phyloP scores from a whole-genome alignment of 129 eudicot genomes.

The carrot (Daucus carota) region DH1_v3.0 NC_030381.2:51238001-51238500 shows the following conservation, averaged over 20 bases:
- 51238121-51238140: slow-evolving; percentile 3
- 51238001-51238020: slow-evolving; percentile 1
- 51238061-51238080: neutral
- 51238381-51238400: slow-evolving; percentile 24
- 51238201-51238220: slow-evolving; percentile 5
- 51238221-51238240: neutral
- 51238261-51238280: neutral
- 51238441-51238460: slow-evolving; percentile 8
- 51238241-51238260: slow-evolving; percentile 4
- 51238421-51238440: slow-evolving; percentile 24
- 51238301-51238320: slow-evolving; percentile 14
- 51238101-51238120: slow-evolving; percentile 10
- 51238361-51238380: slow-evolving; percentile 2
- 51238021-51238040: neutral
- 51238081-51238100: slow-evolving; percentile 6
- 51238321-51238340: slow-evolving; percentile 25
- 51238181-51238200: neutral
- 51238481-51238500: too few species aligned
- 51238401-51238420: slow-evolving; percentile 16
- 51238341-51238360: slow-evolving; percentile 16
- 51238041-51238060: neutral
- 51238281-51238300: neutral
- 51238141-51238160: slow-evolving; percentile 3
- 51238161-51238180: neutral
- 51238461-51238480: neutral